Conservation (phyloP, 2,329 filamentous ascomycete genomes). For the Zymoseptoria brevis region DNA sequence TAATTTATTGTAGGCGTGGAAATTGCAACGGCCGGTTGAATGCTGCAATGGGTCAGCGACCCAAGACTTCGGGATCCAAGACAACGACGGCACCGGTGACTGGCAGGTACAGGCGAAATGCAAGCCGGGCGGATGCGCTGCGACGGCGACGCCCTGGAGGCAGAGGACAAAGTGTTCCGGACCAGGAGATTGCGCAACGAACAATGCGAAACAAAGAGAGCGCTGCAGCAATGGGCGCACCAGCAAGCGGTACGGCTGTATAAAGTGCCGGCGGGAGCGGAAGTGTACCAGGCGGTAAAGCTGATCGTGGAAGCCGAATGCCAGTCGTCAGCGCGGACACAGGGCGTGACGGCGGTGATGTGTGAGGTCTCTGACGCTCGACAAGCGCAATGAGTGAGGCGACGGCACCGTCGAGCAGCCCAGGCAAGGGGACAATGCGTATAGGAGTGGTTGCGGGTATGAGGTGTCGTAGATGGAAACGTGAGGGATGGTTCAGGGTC, state of each 20-base stretch:
- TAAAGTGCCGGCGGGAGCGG: not conserved
- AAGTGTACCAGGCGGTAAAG: not conserved
- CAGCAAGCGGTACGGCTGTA: not conserved
- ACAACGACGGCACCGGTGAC: constrained; percentile 10
- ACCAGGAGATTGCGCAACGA: not conserved
- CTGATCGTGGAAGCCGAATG: not conserved
- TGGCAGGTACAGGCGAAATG: not conserved
- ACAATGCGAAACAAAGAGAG: not conserved
- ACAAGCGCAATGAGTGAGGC: not conserved
- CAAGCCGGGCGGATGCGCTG: not conserved
- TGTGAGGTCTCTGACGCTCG: not conserved
- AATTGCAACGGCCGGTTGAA: constrained; percentile 9
- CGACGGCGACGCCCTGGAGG: not conserved
- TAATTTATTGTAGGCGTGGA: not conserved
- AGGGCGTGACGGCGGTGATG: not conserved
- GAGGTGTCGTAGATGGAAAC: not conserved
- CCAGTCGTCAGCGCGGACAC: not conserved
- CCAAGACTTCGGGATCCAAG: constrained; percentile 12
- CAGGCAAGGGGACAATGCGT: not conserved
- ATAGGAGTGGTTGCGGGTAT: not conserved
- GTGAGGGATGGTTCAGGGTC: not conserved
- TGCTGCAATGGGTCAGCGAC: constrained; percentile 17
- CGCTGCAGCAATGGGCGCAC: not conserved
- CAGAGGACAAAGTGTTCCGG: not conserved
- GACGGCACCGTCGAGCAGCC: not conserved